These are phyloP conservation scores for Phenoliferia sp. DNA, from an alignment of 1,284 basidiomycete genomes.

Conservation along the genomic window DNA sequence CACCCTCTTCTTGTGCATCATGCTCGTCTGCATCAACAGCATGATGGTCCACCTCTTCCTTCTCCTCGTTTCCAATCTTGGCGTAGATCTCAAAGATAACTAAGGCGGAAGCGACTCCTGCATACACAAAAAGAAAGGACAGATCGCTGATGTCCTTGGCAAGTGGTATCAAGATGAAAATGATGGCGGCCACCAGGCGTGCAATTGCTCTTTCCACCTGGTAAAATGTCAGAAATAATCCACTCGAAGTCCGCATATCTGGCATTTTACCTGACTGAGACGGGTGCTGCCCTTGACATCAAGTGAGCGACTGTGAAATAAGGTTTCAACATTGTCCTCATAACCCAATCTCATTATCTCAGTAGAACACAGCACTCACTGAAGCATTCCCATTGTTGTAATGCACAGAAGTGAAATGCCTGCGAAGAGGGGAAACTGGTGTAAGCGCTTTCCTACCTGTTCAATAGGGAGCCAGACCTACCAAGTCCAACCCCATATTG, in stretches of 20 bases:
- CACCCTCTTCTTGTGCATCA: background rate
- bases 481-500: background rate
- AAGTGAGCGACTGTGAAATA: no score
- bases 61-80: conserved; percentile 1
- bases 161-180: conserved; percentile 4
- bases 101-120: background rate
- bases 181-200: conserved; percentile 2
- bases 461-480: no score
- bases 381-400: no score
- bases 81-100: conserved; percentile 4
- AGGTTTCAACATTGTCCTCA: no score
- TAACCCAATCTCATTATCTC: no score
- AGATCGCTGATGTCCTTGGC: background rate
- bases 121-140: background rate
- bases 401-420: no score
- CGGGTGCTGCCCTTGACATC: no score
- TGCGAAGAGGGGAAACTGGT: no score
- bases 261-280: no score
- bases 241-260: no score
- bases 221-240: background rate
- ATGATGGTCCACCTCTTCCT: conserved; percentile 1
- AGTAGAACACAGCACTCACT: no score
- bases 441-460: no score
- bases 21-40: conserved; percentile 1
- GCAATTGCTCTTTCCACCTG: background rate